Evolutionary conservation across 2,329 filamentous ascomycete genomes (phyloP).

Genomic region (Pseudocercospora eumusae): DNA sequence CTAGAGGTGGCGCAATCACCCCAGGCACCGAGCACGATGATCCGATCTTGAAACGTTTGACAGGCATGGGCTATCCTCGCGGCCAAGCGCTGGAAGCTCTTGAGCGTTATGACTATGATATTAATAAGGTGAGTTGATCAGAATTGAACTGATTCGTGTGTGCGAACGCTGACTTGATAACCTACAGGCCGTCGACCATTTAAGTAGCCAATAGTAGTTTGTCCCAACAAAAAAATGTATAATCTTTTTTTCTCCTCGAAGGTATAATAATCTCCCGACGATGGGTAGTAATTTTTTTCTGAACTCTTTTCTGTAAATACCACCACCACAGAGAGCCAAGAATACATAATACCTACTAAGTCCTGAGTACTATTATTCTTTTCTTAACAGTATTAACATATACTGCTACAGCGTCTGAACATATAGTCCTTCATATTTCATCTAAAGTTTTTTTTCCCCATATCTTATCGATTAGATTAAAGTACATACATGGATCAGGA

Average conservation of each 20-base stretch:
- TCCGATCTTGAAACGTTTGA: conserved; percentile 84
- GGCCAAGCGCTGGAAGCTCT: conserved; percentile 73
- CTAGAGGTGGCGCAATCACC: conserved; percentile 66
- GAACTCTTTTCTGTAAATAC: no score
- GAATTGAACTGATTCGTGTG: background rate
- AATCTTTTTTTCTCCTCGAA: background rate
- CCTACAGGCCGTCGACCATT: conserved; percentile 28
- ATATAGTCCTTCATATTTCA: no score
- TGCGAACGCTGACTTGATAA: background rate
- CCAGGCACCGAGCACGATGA: conserved; percentile 82
- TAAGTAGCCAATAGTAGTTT: conserved; percentile 22
- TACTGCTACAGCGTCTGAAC: no score
- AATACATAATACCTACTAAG: no score
- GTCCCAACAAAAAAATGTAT: no score
- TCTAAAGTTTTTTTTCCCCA: no score
- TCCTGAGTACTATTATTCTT: no score
- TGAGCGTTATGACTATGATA: conserved; percentile 94
- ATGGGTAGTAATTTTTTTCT: conserved; percentile 1
- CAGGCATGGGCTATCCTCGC: conserved; percentile 82
- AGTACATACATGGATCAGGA: no score
- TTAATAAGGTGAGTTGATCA: conserved; percentile 73
- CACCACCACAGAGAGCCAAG: no score
- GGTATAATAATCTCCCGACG: background rate
- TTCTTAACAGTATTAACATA: no score
- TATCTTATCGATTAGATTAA: no score